phyloP scores from a whole-genome alignment of 164 flowering plant genomes.

The Sedum album region DNA sequence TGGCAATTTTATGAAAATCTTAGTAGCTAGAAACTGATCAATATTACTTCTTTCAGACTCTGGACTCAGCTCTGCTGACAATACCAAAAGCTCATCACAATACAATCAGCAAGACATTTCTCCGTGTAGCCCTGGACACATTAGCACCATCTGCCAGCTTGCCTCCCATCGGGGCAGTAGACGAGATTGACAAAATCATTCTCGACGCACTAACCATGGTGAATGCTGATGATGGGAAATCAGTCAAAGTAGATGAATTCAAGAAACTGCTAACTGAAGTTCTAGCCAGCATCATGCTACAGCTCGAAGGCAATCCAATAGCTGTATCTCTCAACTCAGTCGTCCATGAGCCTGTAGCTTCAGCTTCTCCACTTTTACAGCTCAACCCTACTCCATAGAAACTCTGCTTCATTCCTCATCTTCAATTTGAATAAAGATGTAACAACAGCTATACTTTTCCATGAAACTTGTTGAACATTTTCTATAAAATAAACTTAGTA shows the following conservation, averaged over 20 bases:
- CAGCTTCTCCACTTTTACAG: slow-evolving; percentile 39
- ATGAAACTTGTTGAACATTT: too few relatives aligned
- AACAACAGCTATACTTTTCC: too few relatives aligned
- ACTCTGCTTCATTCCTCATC: neutral
- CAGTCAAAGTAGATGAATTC: slow-evolving; percentile 68
- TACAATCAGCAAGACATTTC: slow-evolving; percentile 53
- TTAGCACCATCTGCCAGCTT: slow-evolving; percentile 69
- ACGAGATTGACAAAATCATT: slow-evolving; percentile 64
- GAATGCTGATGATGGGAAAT: slow-evolving; percentile 57
- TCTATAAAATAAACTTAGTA: too few relatives aligned
- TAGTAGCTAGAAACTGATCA: neutral
- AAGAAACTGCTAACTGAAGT: slow-evolving; percentile 63
- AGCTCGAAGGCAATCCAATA: slow-evolving; percentile 66
- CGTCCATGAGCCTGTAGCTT: slow-evolving; percentile 70
- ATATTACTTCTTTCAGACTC: slow-evolving; percentile 25
- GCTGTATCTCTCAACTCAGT: slow-evolving; percentile 67
- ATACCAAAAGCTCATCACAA: slow-evolving; percentile 60
- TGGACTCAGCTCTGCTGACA: slow-evolving; percentile 42
- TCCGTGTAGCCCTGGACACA: slow-evolving; percentile 49
- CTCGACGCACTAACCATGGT: slow-evolving; percentile 45
- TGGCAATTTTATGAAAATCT: neutral
- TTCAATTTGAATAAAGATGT: slow-evolving; percentile 8
- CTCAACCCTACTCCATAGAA: slow-evolving; percentile 12
- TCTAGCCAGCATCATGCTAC: slow-evolving; percentile 74
- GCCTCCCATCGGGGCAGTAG: slow-evolving; percentile 79